Evolutionary conservation across 192 early-diverging fungal genomes (phyloP).

Genomic region (Radiomyces spectabilis): DNA sequence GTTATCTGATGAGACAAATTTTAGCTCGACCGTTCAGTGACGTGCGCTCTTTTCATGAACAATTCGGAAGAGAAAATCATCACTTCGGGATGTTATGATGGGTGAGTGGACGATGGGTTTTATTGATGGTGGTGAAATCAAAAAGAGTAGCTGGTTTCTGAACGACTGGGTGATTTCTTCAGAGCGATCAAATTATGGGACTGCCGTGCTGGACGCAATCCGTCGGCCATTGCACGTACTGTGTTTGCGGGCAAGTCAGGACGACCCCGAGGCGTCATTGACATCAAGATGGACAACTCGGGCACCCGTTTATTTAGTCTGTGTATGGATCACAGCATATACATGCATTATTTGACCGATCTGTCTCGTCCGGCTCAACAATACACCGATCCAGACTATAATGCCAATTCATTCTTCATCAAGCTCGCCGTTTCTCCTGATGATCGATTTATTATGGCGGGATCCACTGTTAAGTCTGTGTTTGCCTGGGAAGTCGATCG

Average conservation of each 20-base stretch:
- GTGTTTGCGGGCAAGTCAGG: slow-evolving; percentile 22
- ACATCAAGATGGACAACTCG: slow-evolving; percentile 52
- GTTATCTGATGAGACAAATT: not conserved
- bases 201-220: slow-evolving; percentile 42
- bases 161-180: not conserved
- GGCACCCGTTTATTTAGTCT: slow-evolving; percentile 65
- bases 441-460: slow-evolving; percentile 61
- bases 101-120: slow-evolving; percentile 33
- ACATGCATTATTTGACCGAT: slow-evolving; percentile 58
- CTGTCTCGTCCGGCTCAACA: slow-evolving; percentile 38
- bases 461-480: slow-evolving; percentile 54
- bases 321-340: slow-evolving; percentile 64
- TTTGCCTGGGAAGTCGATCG: slow-evolving; percentile 66
- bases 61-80: slow-evolving; percentile 42
- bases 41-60: slow-evolving; percentile 41
- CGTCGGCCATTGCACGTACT: slow-evolving; percentile 32
- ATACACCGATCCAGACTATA: slow-evolving; percentile 51
- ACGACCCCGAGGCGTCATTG: slow-evolving; percentile 45
- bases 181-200: slow-evolving; percentile 80
- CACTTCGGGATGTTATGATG: slow-evolving; percentile 56
- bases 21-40: slow-evolving; percentile 31
- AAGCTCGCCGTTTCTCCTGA: slow-evolving; percentile 64
- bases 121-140: too few species aligned
- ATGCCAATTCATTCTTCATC: slow-evolving; percentile 62
- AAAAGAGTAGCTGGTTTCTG: not conserved